Evolutionary conservation across 495 filamentous ascomycete species (phyloP).

Genomic region (Xylaria curta): DNA sequence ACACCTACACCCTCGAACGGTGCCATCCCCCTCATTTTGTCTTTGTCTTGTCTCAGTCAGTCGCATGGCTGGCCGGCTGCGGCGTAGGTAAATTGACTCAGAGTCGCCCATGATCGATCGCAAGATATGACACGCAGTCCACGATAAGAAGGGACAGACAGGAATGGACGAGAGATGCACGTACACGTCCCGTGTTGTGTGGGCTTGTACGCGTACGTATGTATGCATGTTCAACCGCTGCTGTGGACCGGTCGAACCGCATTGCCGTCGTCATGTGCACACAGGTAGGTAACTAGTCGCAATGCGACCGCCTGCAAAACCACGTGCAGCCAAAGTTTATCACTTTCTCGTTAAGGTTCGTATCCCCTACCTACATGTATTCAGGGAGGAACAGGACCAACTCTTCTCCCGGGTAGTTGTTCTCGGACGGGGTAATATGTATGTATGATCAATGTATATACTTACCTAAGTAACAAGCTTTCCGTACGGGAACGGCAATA

Average conservation of each 20-base stretch:
- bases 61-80: neutral
- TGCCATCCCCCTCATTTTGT: neutral
- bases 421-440: neutral
- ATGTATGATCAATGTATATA: neutral
- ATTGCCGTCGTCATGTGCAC: constrained; percentile 28
- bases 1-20: neutral
- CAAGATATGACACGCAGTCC: constrained; percentile 6
- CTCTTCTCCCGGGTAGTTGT: neutral
- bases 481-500: constrained; percentile 9
- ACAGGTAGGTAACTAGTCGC: neutral
- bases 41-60: neutral
- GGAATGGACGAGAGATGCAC: constrained; percentile 11
- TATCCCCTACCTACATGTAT: neutral
- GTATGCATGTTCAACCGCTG: constrained; percentile 23
- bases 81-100: neutral
- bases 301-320: constrained; percentile 9
- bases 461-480: neutral
- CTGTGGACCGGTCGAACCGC: constrained; percentile 19
- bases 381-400: neutral
- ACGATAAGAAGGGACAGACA: neutral
- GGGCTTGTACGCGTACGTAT: constrained; percentile 21
- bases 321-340: neutral
- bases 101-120: neutral
- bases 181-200: constrained; percentile 22
- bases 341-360: neutral